Conservation (phyloP, 169 alveolate genomes). For the Cryptosporidium parvum region DNA sequence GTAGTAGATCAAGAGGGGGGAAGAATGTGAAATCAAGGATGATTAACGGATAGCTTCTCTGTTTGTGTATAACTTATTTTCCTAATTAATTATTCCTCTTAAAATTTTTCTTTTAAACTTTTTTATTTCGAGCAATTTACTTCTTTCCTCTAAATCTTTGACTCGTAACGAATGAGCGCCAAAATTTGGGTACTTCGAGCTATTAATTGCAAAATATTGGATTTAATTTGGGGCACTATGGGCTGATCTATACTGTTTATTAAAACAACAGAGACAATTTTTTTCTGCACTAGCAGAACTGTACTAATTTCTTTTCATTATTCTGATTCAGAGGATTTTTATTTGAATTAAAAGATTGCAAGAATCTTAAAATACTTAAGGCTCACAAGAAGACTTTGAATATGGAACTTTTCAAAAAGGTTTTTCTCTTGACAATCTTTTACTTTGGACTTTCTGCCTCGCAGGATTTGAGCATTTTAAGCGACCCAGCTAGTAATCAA, state of each 20-base stretch:
- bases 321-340: slow-evolving; percentile 1
- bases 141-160: background rate
- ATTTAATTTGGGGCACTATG: background rate
- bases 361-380: slow-evolving; percentile 6
- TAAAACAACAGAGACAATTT: slow-evolving; percentile 1
- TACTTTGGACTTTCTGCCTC: slow-evolving; percentile 7
- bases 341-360: background rate
- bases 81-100: background rate
- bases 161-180: slow-evolving; percentile 23
- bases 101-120: background rate
- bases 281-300: background rate
- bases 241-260: background rate
- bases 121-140: slow-evolving; percentile 14
- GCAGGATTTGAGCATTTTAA: slow-evolving; percentile 12
- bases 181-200: slow-evolving; percentile 1
- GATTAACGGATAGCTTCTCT: background rate
- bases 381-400: background rate
- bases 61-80: too few species aligned
- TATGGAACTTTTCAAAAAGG: background rate
- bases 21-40: background rate
- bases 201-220: background rate
- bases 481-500: background rate
- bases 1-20: background rate
- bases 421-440: background rate
- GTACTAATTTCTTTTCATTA: background rate